A percentile compares a stretch with the other conserved stretches of the same genome.
phyloP scores from a whole-genome alignment of 148 eudicot genomes.

The Rhododendron kiyosumense region DNA sequence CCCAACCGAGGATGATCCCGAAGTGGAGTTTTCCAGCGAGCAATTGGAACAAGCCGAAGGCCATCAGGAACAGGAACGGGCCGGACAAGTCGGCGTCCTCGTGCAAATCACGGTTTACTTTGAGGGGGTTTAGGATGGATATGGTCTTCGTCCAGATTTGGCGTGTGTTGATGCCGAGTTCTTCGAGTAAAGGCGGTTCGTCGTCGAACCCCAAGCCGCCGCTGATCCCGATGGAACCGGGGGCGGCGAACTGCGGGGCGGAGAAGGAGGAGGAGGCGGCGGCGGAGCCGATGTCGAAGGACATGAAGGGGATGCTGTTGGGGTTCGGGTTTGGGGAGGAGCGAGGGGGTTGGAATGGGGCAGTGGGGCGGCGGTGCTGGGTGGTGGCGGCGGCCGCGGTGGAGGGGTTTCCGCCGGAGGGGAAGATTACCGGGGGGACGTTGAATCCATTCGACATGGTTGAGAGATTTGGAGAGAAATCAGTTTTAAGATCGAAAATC shows the following conservation, averaged over 20 bases:
- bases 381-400: slow-evolving; percentile 4
- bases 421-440: slow-evolving; percentile 63
- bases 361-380: slow-evolving; percentile 50
- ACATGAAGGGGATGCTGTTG: slow-evolving; percentile 49
- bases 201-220: slow-evolving; percentile 39
- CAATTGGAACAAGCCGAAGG: slow-evolving; percentile 63
- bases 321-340: slow-evolving; percentile 33
- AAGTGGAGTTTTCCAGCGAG: slow-evolving; percentile 73
- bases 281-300: slow-evolving; percentile 51
- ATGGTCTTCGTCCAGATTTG: slow-evolving; percentile 47
- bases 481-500: neutral
- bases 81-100: slow-evolving; percentile 72
- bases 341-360: slow-evolving; percentile 46
- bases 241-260: slow-evolving; percentile 23
- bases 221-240: neutral
- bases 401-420: slow-evolving; percentile 49
- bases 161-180: slow-evolving; percentile 56
- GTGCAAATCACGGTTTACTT: slow-evolving; percentile 37
- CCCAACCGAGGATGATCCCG: slow-evolving; percentile 75
- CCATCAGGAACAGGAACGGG: slow-evolving; percentile 52
- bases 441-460: slow-evolving; percentile 49
- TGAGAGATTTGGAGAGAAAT: neutral
- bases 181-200: slow-evolving; percentile 64
- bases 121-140: slow-evolving; percentile 48
- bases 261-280: slow-evolving; percentile 32